A percentile compares a stretch with the other conserved stretches of the same genome.
These are phyloP conservation scores for Chaetomium sp. DNA, from an alignment of 2,329 filamentous ascomycete genomes.

Conservation along the genomic window DNA sequence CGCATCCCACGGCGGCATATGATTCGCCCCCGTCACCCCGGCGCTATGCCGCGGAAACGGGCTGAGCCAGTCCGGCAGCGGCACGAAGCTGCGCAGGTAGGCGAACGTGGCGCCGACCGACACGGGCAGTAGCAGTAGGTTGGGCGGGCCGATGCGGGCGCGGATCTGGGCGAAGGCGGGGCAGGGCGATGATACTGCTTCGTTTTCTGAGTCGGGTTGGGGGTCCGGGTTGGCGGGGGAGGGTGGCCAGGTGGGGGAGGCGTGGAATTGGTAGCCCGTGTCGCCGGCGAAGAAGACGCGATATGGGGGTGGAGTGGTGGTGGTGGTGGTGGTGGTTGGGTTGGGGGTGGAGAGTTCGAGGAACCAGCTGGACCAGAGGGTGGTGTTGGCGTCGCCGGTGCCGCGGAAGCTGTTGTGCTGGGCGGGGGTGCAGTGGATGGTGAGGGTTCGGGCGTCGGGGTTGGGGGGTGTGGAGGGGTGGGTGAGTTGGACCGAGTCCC, in stretches of 20 bases:
- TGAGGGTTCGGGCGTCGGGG: slow-evolving; percentile 43
- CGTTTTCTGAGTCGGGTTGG: slow-evolving; percentile 5
- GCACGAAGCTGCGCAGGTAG: slow-evolving; percentile 35
- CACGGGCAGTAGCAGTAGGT: slow-evolving; percentile 35
- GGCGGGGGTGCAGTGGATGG: slow-evolving; percentile 67
- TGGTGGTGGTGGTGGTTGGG: too few species aligned
- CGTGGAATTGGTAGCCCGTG: slow-evolving; percentile 60
- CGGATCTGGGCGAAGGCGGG: slow-evolving; percentile 36
- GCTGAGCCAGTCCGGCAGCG: slow-evolving; percentile 33
- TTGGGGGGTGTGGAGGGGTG: slow-evolving; percentile 25
- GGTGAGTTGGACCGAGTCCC: slow-evolving; percentile 63
- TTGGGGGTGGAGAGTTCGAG: slow-evolving; percentile 42
- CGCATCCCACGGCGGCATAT: slow-evolving; percentile 39
- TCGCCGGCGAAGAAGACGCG: slow-evolving; percentile 69
- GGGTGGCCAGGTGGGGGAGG: slow-evolving; percentile 33
- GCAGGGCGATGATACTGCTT: slow-evolving; percentile 30
- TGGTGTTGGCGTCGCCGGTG: slow-evolving; percentile 59
- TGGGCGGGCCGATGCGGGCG: slow-evolving; percentile 30
- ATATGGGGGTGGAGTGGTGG: slow-evolving; percentile 41
- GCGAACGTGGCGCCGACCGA: slow-evolving; percentile 35
- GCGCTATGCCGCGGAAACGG: slow-evolving; percentile 34
- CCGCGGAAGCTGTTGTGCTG: slow-evolving; percentile 66
- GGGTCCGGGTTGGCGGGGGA: slow-evolving; percentile 20
- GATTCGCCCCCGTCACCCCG: slow-evolving; percentile 34
- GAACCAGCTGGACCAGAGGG: slow-evolving; percentile 71